Percentiles rank a stretch among this genome's conserved stretches.
Evolutionary conservation across 176 grass and related monocot species (phyloP).

Genomic region (Musa beccarii): DNA sequence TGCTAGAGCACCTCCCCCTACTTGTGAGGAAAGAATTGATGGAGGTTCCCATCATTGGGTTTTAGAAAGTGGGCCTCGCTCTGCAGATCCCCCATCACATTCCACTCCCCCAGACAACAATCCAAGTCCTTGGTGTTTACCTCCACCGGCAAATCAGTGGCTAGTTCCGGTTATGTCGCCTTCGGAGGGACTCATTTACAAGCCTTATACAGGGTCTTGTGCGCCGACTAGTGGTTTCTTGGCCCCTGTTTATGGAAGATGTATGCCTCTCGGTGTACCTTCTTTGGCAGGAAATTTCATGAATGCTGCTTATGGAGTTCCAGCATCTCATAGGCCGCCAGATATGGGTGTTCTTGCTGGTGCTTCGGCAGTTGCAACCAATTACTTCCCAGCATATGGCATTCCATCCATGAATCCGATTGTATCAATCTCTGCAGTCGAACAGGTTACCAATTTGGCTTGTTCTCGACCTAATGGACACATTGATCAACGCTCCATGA

Average conservation of each 20-base stretch:
- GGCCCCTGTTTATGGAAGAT: conserved; percentile 54
- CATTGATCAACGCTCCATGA: conserved; percentile 37
- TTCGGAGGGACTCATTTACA: conserved; percentile 87
- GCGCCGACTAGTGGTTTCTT: conserved; percentile 66
- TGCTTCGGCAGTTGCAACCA: conserved; percentile 30
- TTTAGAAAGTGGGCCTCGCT: conserved; percentile 6
- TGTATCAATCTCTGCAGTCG: conserved; percentile 37
- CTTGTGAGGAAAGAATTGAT: conserved; percentile 23
- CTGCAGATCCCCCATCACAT: conserved; percentile 15
- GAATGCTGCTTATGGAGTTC: conserved; percentile 46
- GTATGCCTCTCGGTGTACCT: conserved; percentile 35
- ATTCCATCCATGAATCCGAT: conserved; percentile 42
- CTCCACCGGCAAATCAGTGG: conserved; percentile 60
- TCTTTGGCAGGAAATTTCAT: conserved; percentile 49
- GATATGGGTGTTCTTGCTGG: conserved; percentile 44
- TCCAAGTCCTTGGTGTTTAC: conserved; percentile 35
- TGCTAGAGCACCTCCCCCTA: conserved; percentile 30
- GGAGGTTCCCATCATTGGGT: conserved; percentile 18
- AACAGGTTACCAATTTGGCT: conserved; percentile 40
- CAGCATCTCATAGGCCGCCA: conserved; percentile 37
- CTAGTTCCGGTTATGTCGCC: conserved; percentile 78
- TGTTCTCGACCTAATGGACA: conserved; percentile 28
- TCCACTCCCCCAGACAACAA: conserved; percentile 41
- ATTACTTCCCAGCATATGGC: conserved; percentile 53
- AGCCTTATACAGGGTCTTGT: conserved; percentile 62